Evolutionary conservation across 306 rosid species (phyloP).

Genomic region (Pyrus communis): DNA sequence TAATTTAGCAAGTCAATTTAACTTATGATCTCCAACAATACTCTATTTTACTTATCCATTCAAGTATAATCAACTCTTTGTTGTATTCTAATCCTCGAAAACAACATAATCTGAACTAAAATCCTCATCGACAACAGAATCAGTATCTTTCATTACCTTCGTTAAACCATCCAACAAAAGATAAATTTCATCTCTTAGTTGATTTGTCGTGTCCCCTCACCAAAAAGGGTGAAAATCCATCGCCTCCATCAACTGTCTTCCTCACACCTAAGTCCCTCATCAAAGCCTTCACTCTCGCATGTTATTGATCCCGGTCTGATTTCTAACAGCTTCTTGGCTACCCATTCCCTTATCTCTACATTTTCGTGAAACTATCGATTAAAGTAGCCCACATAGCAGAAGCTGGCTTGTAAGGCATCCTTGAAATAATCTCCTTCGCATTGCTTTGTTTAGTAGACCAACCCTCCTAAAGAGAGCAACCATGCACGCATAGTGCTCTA

Average conservation of each 20-base stretch:
- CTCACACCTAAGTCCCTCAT: conserved; percentile 74
- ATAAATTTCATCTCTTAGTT: conserved; percentile 36
- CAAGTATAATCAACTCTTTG: background rate
- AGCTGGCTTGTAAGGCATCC: conserved; percentile 70
- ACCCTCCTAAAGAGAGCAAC: conserved; percentile 77
- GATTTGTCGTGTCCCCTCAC: conserved; percentile 61
- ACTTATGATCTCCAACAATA: no score
- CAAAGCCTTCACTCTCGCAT: conserved; percentile 65
- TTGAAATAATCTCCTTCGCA: conserved; percentile 50
- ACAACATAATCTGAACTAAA: conserved; percentile 16
- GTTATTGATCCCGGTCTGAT: conserved; percentile 65
- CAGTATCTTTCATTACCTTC: conserved; percentile 55
- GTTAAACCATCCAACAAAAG: conserved; percentile 52
- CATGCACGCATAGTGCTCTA: conserved; percentile 79
- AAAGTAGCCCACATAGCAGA: conserved; percentile 79
- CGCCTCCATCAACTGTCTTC: conserved; percentile 61
- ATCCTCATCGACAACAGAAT: conserved; percentile 25
- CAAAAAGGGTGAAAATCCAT: conserved; percentile 42
- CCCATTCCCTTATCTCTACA: conserved; percentile 65
- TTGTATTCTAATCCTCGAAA: conserved; percentile 25
- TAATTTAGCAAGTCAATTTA: no score
- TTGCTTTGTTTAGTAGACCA: conserved; percentile 58
- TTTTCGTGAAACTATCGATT: conserved; percentile 60
- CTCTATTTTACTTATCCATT: no score
- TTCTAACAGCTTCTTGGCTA: conserved; percentile 66